Base-by-base conservation (phyloP, 2,329 filamentous ascomycete species). In the Gremmenia infestans region DNA sequence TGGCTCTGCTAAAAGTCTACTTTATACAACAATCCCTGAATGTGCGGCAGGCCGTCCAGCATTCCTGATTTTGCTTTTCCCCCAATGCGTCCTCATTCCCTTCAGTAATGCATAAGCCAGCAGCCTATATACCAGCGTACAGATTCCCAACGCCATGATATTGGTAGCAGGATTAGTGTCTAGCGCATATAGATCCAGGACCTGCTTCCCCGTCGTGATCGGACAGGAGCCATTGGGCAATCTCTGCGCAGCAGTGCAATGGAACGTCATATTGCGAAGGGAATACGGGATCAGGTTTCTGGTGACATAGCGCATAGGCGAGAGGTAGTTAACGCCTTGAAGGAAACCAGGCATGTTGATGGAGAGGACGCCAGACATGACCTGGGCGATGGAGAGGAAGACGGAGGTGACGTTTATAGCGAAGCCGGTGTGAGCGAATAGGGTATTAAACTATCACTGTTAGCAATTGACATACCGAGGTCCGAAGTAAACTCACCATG, bases 351-450 rank as follows among this genome's bases (percentile, higher is more conserved):
- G 86, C 73, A 91, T 84, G 63, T 85, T 73, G 60, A 90, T 84
- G 55, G 82, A 87, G 70, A 91, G 79, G 36, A 91, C 76, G 0
- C 88, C 88, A 0, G 81, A 81, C 78, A 91, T 88, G 65, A 84
- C 80, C 63, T 86, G 86, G 0, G 87, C 84, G 7, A 92, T 80
- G 0, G 83, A 85, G 3, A 92, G 75, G 17, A 91, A 76, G 43
- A 89, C 79, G 0, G 81, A 84, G 60, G 86, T 89, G 54, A 89
- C 72, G 63, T 89, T 90, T 56, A 91, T 82, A 0, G 87, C 86
- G 68, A 91, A 91, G 2, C 88, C 88, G 0, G 86, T 88, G 66
- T 91, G 87, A 7, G 74, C 73, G 68, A 91, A 88, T 8, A 91
- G 72, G 0, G 87, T 91, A 72, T 90, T 90, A 75, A 91, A 91